phyloP scores from a whole-genome alignment of 1,284 basidiomycete genomes.

The Vanrija sp. region DNA sequence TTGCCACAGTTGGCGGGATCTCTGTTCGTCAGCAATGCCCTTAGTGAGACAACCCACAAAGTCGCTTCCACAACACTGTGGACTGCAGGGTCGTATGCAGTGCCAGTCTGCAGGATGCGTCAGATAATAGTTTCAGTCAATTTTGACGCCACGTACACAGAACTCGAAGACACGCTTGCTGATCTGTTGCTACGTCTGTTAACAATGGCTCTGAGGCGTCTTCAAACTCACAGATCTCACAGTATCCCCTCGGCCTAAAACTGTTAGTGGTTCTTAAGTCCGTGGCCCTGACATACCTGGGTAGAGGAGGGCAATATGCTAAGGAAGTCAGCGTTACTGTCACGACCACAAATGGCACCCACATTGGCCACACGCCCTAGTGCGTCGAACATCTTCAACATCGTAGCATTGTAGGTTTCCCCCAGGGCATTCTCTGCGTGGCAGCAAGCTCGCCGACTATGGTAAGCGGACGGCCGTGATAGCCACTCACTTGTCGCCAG shows the following conservation, averaged over 20 bases:
- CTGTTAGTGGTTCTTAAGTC: not conserved
- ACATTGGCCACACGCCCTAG: constrained; percentile 45
- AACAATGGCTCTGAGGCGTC: no score
- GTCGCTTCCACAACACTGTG: constrained; percentile 29
- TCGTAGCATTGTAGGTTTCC: constrained; percentile 21
- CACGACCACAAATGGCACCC: constrained; percentile 3
- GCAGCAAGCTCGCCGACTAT: constrained; percentile 25
- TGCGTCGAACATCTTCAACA: constrained; percentile 40
- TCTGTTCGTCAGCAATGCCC: constrained; percentile 14
- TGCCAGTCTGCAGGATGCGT: constrained; percentile 20
- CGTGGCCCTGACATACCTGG: constrained; percentile 24
- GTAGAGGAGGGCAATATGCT: constrained; percentile 46
- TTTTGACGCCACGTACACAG: constrained; percentile 28
- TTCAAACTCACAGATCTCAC: no score
- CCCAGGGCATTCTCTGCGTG: constrained; percentile 26
- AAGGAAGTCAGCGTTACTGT: not conserved
- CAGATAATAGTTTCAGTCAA: not conserved
- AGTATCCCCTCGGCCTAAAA: no score
- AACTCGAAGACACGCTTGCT: constrained; percentile 35
- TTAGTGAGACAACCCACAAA: constrained; percentile 18
- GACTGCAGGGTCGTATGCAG: constrained; percentile 22
- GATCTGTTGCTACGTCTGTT: constrained; percentile 19
- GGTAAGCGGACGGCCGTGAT: constrained; percentile 8
- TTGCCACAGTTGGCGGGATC: constrained; percentile 52
- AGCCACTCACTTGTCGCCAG: constrained; percentile 20